phyloP scores from a whole-genome alignment of 768 basidiomycete genomes.

The Lepiota subincarnata region DNA sequence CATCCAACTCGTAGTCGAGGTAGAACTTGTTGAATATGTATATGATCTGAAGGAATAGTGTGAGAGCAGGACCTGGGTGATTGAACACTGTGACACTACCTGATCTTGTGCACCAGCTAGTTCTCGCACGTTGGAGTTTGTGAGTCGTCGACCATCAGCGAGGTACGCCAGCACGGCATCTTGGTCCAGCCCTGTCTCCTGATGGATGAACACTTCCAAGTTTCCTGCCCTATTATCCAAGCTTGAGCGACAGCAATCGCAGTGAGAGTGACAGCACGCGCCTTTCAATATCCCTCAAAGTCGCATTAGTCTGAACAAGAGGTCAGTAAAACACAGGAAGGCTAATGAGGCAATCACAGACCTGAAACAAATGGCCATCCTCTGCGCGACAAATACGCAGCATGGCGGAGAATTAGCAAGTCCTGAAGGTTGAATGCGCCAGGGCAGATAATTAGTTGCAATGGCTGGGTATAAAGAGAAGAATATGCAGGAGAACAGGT shows the following conservation, averaged over 20 bases:
- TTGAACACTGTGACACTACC: conserved; percentile 34
- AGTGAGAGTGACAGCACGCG: neutral
- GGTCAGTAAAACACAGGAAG: conserved; percentile 7
- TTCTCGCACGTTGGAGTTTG: conserved; percentile 69
- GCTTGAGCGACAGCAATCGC: conserved; percentile 10
- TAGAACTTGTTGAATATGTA: conserved; percentile 84
- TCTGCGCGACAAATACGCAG: conserved; percentile 64
- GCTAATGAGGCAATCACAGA: conserved; percentile 19
- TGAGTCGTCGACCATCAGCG: conserved; percentile 72
- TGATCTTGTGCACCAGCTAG: conserved; percentile 73
- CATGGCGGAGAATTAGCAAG: conserved; percentile 30
- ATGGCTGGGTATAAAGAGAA: conserved; percentile 3
- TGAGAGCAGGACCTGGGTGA: neutral
- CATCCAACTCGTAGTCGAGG: conserved; percentile 63
- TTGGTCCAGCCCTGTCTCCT: conserved; percentile 67
- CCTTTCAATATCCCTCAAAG: conserved; percentile 77
- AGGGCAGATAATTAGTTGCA: conserved; percentile 6
- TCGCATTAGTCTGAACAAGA: conserved; percentile 48
- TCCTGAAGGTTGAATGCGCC: neutral
- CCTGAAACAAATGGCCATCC: conserved; percentile 60
- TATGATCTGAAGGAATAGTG: conserved; percentile 44
- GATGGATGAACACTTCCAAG: conserved; percentile 67
- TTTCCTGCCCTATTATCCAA: conserved; percentile 46
- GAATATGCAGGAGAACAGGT: neutral
- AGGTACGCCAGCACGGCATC: conserved; percentile 73